Evolutionary conservation across 2,329 filamentous ascomycete species (phyloP).

Genomic region (Exophiala xenobiotica): DNA sequence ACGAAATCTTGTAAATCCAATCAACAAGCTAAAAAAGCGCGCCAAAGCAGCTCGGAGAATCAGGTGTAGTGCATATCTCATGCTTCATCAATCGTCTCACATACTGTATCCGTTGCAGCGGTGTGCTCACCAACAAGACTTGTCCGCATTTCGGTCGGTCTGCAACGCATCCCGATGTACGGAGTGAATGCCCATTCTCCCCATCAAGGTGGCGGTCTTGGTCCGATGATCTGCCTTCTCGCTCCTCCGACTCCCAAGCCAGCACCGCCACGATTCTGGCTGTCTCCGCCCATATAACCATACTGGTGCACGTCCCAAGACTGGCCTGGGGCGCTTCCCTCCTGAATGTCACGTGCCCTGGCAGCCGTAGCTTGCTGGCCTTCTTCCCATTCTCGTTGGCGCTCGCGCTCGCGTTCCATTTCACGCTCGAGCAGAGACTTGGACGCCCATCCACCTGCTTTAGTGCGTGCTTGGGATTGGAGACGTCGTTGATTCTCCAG

Average conservation of each 20-base stretch:
- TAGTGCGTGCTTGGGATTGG: slow-evolving; percentile 55
- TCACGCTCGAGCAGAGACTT: slow-evolving; percentile 64
- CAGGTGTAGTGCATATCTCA: no score
- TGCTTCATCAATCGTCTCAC: no score
- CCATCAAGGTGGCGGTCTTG: slow-evolving; percentile 49
- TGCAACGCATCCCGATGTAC: no score
- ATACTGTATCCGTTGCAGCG: no score
- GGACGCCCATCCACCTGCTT: slow-evolving; percentile 60
- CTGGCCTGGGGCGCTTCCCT: slow-evolving; percentile 49
- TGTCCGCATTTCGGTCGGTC: no score
- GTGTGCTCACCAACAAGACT: no score
- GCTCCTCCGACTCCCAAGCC: slow-evolving; percentile 55
- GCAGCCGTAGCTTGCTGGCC: slow-evolving; percentile 53
- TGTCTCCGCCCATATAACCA: slow-evolving; percentile 63
- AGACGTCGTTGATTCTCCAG: slow-evolving; percentile 56
- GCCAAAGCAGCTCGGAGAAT: no score
- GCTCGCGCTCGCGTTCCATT: slow-evolving; percentile 65
- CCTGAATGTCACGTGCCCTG: slow-evolving; percentile 47
- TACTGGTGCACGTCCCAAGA: slow-evolving; percentile 63
- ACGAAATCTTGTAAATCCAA: no score
- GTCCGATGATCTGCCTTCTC: slow-evolving; percentile 63
- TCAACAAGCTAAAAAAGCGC: no score
- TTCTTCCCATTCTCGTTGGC: slow-evolving; percentile 65
- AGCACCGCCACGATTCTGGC: slow-evolving; percentile 55
- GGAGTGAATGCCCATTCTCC: no score